These are phyloP conservation scores for Lodderomyces oxycetoniae DNA, from an alignment of 1,139 yeast genomes.

Conservation along the genomic window DNA sequence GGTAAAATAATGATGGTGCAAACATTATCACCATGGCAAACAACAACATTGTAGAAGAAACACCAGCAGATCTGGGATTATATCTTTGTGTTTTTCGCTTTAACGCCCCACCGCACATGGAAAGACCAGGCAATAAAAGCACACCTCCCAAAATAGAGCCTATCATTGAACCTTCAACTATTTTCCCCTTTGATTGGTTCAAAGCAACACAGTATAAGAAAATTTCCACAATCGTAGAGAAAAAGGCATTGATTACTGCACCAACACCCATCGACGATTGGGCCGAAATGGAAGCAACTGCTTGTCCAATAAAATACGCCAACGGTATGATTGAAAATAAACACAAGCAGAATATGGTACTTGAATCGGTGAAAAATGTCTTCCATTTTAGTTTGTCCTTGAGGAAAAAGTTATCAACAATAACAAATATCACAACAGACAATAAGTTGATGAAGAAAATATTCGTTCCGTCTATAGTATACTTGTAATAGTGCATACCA, in stretches of 20 bases:
- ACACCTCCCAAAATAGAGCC: constrained; percentile 95
- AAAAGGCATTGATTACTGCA: constrained; percentile 96
- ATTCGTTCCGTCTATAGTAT: constrained; percentile 94
- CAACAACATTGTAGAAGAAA: constrained; percentile 89
- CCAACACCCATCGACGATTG: constrained; percentile 99
- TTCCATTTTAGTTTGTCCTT: constrained; percentile 48
- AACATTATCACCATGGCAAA: constrained; percentile 90
- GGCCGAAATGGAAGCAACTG: constrained; percentile 96
- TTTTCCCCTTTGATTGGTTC: constrained; percentile 74
- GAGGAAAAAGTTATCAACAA: constrained; percentile 67
- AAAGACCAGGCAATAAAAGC: constrained; percentile 81
- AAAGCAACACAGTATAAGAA: constrained; percentile 90
- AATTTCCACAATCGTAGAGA: constrained; percentile 92
- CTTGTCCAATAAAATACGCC: constrained; percentile 97
- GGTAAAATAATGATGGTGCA: constrained; percentile 88
- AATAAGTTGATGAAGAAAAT: constrained; percentile 84
- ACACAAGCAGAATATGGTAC: constrained; percentile 68
- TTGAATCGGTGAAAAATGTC: constrained; percentile 52
- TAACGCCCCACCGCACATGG: constrained; percentile 96
- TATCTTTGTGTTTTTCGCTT: constrained; percentile 89
- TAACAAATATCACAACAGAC: constrained; percentile 75
- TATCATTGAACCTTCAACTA: constrained; percentile 96
- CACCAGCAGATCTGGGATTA: constrained; percentile 96
- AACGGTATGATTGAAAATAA: constrained; percentile 83
- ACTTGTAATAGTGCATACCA: constrained; percentile 90